Conservation (phyloP, 2,329 filamentous ascomycete species). For the Cyanodermella asteris region DNA sequence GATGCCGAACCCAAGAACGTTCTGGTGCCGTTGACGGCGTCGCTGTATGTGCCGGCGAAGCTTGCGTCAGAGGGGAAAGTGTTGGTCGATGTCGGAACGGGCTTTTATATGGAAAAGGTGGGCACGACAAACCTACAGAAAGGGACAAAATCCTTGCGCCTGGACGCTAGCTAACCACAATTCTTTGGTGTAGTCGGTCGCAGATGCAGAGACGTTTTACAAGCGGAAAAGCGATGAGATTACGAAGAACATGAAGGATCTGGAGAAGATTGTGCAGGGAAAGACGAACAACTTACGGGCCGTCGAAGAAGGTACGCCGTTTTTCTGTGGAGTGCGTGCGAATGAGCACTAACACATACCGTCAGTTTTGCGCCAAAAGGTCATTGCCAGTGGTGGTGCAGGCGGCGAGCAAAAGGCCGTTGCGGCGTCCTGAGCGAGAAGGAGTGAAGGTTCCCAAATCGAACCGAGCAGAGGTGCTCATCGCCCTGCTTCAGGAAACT, state of each 20-base stretch:
- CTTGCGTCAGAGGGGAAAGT: conserved; percentile 55
- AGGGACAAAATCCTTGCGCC: too few species aligned
- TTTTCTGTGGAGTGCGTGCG: too few species aligned
- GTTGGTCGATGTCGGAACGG: conserved; percentile 80
- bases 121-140: conserved; percentile 3
- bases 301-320: conserved; percentile 80
- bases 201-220: conserved; percentile 45
- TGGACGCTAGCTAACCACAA: too few species aligned
- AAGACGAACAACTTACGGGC: conserved; percentile 73
- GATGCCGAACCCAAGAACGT: conserved; percentile 28
- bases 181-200: conserved; percentile 21
- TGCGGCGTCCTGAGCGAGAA: too few species aligned
- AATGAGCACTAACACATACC: too few species aligned
- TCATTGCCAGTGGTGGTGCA: too few species aligned
- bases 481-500: too few species aligned
- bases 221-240: conserved; percentile 44
- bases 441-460: too few species aligned
- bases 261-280: conserved; percentile 45
- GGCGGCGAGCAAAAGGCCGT: too few species aligned
- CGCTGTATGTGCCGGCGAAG: conserved; percentile 74
- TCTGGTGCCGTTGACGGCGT: conserved; percentile 85
- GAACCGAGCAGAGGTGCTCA: too few species aligned
- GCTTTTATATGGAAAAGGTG: conserved; percentile 87
- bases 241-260: conserved; percentile 39
- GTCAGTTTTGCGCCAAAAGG: too few species aligned